Base-by-base conservation (phyloP, 1,139 yeast genomes). In the Ogataea hybrid region DNA sequence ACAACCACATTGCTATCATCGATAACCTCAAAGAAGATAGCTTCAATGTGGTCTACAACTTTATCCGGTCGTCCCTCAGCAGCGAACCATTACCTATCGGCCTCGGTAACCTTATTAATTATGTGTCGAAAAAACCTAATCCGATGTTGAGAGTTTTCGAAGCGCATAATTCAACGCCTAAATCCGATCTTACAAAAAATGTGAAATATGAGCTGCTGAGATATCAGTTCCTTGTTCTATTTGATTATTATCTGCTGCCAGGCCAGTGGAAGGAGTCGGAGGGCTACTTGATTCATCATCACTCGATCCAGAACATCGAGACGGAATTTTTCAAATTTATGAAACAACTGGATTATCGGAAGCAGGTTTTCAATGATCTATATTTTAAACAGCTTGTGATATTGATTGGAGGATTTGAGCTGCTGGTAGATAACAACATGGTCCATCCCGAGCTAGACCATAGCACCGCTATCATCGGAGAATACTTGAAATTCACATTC, bases 1-100 rank as follows among this genome's bases (percentile, higher is more conserved):
- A 77, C 52, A 77, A 77, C 51, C 85, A 81, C 52, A 71, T 78
- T 39, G 88, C 86, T 6, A 73, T 81, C 64, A 71, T 81, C 16
- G 71, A 73, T 48, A 63, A 67, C 36, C 60, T 67, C 18, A 63
- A 66, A 32, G 66, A 65, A 32, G 67, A 68, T 46, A 61, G 62
- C 31, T 66, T 74, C 14, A 52, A 59, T 32, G 73, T 74, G 1
- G 62, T 67, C 11, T 70, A 72, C 53, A 70, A 84, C 69, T 79
- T 82, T 43, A 60, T 77, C 35, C 69, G 89, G 49, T 78, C 87
- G 1, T 71, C 75, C 6, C 64, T 73, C 43, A 73, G 88, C 2
- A 70, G 85, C 47, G 68, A 75, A 1, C 75, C 79, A 6, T 65
- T 65, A 35, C 61, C 62, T 11, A 57, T 73, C 15, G 79, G 79